These are phyloP conservation scores for Astraeus odoratus DNA, from an alignment of 768 basidiomycete species.

Conservation along the genomic window DNA sequence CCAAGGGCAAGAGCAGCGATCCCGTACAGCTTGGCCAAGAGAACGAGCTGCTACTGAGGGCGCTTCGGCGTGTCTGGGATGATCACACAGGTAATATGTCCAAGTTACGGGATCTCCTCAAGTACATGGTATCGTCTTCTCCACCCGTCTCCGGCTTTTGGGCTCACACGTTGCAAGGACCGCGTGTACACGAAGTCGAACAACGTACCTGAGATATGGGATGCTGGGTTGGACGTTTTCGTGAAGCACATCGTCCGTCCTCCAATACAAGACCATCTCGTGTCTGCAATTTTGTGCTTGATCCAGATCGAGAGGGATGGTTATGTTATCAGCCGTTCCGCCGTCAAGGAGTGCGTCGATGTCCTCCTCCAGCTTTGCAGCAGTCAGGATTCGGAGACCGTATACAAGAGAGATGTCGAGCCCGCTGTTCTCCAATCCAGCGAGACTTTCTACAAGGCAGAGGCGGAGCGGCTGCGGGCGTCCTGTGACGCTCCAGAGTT, in stretches of 20 bases:
- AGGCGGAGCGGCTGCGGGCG: slow-evolving; percentile 64
- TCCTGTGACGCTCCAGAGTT: slow-evolving; percentile 79
- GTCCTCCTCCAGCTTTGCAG: slow-evolving; percentile 67
- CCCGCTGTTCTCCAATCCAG: slow-evolving; percentile 75
- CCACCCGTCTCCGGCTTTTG: background rate
- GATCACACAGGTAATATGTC: slow-evolving; percentile 87
- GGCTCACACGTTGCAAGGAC: slow-evolving; percentile 51
- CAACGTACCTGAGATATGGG: slow-evolving; percentile 73
- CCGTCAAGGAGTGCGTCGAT: slow-evolving; percentile 83
- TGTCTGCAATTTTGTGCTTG: slow-evolving; percentile 77
- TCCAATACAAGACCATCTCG: slow-evolving; percentile 78
- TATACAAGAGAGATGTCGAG: slow-evolving; percentile 84
- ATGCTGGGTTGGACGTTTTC: slow-evolving; percentile 80
- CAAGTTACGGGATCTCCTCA: slow-evolving; percentile 83
- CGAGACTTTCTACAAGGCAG: slow-evolving; percentile 67
- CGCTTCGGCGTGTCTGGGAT: slow-evolving; percentile 82
- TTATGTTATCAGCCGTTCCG: slow-evolving; percentile 83
- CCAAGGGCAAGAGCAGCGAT: slow-evolving; percentile 59
- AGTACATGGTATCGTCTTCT: slow-evolving; percentile 77
- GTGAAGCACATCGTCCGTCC: slow-evolving; percentile 69
- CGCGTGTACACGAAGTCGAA: slow-evolving; percentile 75
- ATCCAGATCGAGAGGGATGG: slow-evolving; percentile 91
- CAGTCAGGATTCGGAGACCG: slow-evolving; percentile 41
- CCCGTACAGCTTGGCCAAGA: slow-evolving; percentile 73
- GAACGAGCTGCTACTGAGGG: slow-evolving; percentile 79